These are phyloP conservation scores for Sesbania bispinosa DNA, from an alignment of 306 rosid species.

Conservation along the genomic window DNA sequence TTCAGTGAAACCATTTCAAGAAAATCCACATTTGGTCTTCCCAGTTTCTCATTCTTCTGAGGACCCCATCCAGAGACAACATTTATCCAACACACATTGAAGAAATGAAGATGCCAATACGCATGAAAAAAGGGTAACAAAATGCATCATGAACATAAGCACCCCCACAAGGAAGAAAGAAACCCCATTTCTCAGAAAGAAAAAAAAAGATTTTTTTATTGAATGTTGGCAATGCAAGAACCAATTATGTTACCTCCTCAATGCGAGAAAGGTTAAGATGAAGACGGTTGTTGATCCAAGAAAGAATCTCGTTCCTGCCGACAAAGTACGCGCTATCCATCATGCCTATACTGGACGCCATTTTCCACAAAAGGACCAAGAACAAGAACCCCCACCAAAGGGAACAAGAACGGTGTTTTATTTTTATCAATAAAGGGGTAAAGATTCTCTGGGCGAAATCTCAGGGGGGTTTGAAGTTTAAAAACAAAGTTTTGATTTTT, in stretches of 20 bases:
- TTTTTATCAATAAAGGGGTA: not conserved
- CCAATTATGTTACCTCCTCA: constrained; percentile 66
- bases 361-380: constrained; percentile 8
- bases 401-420: not conserved
- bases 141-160: not conserved
- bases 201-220: not conserved
- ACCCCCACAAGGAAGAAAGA: not conserved
- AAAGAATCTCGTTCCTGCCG: constrained; percentile 93
- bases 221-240: not conserved
- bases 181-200: not conserved
- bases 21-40: not conserved
- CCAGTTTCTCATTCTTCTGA: not conserved
- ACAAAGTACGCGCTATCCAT: constrained; percentile 99
- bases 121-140: not conserved
- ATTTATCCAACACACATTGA: not conserved
- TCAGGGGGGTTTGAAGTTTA: constrained; percentile 16
- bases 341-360: constrained; percentile 92
- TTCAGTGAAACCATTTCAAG: not conserved
- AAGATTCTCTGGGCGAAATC: constrained; percentile 33
- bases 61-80: not conserved
- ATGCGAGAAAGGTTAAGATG: constrained; percentile 92
- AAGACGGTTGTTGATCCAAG: constrained; percentile 91
- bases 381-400: constrained; percentile 7
- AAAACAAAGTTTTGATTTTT: not conserved
- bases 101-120: not conserved